phyloP scores from a whole-genome alignment of 441 rosid genomes.

The Melastoma candidum region DNA sequence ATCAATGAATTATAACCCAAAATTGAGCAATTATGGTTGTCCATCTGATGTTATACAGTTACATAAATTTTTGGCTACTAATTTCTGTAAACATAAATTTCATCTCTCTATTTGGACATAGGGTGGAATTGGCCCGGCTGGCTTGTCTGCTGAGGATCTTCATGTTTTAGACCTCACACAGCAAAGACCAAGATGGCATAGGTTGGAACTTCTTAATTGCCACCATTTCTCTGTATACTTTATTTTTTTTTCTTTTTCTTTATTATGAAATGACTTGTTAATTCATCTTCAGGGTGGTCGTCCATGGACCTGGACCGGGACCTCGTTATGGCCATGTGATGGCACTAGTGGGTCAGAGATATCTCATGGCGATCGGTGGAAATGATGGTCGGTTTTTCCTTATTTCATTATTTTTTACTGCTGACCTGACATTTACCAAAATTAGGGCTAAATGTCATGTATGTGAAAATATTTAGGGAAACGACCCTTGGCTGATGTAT shows the following conservation, averaged over 20 bases:
- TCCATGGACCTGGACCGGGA: slow-evolving; percentile 99
- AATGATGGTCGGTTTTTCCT: slow-evolving; percentile 46
- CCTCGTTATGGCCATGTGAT: slow-evolving; percentile 99
- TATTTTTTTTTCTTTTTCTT: slow-evolving; percentile 9
- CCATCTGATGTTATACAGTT: slow-evolving; percentile 2
- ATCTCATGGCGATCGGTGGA: slow-evolving; percentile 91
- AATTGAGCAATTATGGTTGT: not conserved
- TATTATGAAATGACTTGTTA: slow-evolving; percentile 6
- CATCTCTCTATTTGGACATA: slow-evolving; percentile 23
- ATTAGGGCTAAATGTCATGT: slow-evolving; percentile 2
- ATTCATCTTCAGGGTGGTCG: slow-evolving; percentile 71
- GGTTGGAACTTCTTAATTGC: slow-evolving; percentile 31
- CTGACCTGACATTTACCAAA: not conserved
- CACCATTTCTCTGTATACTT: slow-evolving; percentile 7
- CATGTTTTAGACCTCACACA: slow-evolving; percentile 98
- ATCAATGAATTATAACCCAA: not conserved
- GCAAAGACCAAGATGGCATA: slow-evolving; percentile 92
- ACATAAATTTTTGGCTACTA: not conserved
- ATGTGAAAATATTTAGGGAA: slow-evolving; percentile 37
- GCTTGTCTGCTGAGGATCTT: slow-evolving; percentile 98
- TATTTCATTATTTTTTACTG: not conserved
- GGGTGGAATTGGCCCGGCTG: slow-evolving; percentile 99
- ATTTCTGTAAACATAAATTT: slow-evolving; percentile 13
- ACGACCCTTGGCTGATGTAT: slow-evolving; percentile 95
- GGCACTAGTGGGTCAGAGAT: slow-evolving; percentile 99